phyloP scores from a whole-genome alignment of 805 yeast genomes.

The Candida xiaguanensis region DNA sequence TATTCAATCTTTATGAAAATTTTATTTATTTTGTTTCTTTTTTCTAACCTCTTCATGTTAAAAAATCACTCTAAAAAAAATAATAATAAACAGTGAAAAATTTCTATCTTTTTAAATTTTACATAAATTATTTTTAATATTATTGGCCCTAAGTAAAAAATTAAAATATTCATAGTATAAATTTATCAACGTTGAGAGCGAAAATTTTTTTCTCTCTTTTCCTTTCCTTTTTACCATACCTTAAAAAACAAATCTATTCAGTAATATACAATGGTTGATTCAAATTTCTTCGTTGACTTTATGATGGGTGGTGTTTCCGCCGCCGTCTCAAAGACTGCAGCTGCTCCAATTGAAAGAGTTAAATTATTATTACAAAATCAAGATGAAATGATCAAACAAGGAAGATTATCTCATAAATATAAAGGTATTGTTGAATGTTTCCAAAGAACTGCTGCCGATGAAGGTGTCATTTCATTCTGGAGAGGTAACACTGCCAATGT shows the following conservation, averaged over 20 bases:
- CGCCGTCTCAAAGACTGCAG: conserved; percentile 97
- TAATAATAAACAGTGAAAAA: too few relatives aligned
- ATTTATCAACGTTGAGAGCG: background rate
- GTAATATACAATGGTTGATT: conserved; percentile 15
- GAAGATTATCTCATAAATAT: conserved; percentile 84
- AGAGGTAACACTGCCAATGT: conserved; percentile 99
- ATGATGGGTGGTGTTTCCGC: conserved; percentile 99
- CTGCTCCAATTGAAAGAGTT: conserved; percentile 97
- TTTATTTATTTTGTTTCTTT: too few relatives aligned
- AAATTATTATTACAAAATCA: conserved; percentile 95
- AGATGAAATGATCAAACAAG: conserved; percentile 97
- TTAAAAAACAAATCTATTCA: conserved; percentile 8
- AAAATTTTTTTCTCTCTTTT: conserved; percentile 8
- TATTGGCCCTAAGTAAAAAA: background rate
- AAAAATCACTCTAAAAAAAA: too few relatives aligned
- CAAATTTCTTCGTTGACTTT: conserved; percentile 45
- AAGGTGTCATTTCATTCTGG: conserved; percentile 94
- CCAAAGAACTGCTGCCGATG: conserved; percentile 90
- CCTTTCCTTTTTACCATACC: conserved; percentile 5
- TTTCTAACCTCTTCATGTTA: too few relatives aligned
- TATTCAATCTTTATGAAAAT: too few relatives aligned
- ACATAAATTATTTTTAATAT: too few relatives aligned
- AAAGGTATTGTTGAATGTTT: conserved; percentile 91
- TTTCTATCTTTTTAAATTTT: too few relatives aligned
- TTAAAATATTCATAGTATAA: too few relatives aligned